phyloP scores from a whole-genome alignment of 371 early-diverging fungal species.

The Chytridiales sp. region DNA sequence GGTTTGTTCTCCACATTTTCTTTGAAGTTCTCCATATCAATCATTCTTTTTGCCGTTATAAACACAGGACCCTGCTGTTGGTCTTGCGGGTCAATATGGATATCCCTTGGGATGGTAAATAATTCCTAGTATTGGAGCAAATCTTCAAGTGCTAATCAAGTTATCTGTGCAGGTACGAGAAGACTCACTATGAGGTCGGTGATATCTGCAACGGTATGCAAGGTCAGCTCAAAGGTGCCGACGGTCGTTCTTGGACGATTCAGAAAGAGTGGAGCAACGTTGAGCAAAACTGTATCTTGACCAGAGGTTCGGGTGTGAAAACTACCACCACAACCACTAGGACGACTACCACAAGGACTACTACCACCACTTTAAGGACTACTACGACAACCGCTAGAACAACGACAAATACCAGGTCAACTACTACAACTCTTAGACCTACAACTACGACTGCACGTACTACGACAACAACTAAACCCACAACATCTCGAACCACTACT shows the following conservation, averaged over 20 bases:
- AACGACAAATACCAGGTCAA: too few species aligned
- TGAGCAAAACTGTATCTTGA: not conserved
- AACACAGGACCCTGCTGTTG: conserved; percentile 26
- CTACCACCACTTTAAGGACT: not conserved
- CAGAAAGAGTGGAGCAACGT: conserved; percentile 17
- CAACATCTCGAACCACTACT: too few species aligned
- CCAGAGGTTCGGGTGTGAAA: not conserved
- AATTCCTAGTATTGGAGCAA: conserved; percentile 22
- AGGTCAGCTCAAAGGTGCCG: not conserved
- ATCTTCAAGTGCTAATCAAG: conserved; percentile 11
- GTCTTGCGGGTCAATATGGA: conserved; percentile 3
- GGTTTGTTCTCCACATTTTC: not conserved
- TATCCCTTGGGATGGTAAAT: conserved; percentile 35
- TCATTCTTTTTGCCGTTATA: too few species aligned
- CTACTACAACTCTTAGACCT: too few species aligned
- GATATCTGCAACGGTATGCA: not conserved
- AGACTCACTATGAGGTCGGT: not conserved
- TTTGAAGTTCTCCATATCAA: not conserved
- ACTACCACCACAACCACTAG: not conserved
- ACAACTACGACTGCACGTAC: too few species aligned
- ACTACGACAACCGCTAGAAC: too few species aligned
- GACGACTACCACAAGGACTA: not conserved
- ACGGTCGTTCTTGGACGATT: conserved; percentile 17
- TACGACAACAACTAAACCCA: too few species aligned
- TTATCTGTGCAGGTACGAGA: conserved; percentile 11